phyloP scores from a whole-genome alignment of 345 rosid species.

The Pistacia integerrima region DNA sequence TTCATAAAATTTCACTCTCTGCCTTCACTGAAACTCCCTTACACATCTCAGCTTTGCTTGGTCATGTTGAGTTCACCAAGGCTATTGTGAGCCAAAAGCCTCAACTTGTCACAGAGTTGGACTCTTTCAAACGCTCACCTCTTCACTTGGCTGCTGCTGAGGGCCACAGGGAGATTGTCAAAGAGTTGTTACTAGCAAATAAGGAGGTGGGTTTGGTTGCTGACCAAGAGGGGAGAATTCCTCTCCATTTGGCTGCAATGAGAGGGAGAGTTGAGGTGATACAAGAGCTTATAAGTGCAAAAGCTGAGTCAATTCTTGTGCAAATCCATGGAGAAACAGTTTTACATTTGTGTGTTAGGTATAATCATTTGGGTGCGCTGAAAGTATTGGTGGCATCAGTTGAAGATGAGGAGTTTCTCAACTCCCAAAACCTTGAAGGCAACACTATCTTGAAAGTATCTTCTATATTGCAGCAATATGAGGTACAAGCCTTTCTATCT shows the following conservation, averaged over 20 bases:
- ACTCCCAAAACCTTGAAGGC: constrained; percentile 22
- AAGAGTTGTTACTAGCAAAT: constrained; percentile 13
- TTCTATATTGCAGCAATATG: constrained; percentile 25
- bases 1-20: constrained; percentile 18
- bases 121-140: constrained; percentile 17
- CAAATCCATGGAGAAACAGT: constrained; percentile 21
- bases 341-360: constrained; percentile 26
- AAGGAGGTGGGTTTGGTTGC: neutral
- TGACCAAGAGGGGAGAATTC: constrained; percentile 27
- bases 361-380: constrained; percentile 23
- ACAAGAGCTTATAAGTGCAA: neutral
- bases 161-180: constrained; percentile 20
- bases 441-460: constrained; percentile 32
- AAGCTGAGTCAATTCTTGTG: constrained; percentile 1
- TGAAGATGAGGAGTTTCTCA: constrained; percentile 16
- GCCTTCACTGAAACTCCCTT: constrained; percentile 19
- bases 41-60: constrained; percentile 21
- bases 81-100: constrained; percentile 13
- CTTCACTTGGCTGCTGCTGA: constrained; percentile 33
- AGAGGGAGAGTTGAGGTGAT: constrained; percentile 23
- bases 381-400: constrained; percentile 18
- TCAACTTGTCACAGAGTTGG: constrained; percentile 13
- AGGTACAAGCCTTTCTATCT: constrained; percentile 9
- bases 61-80: constrained; percentile 19
- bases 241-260: constrained; percentile 27